Base-by-base conservation (phyloP, 345 rosid species). In the Durio zibethinus region DNA sequence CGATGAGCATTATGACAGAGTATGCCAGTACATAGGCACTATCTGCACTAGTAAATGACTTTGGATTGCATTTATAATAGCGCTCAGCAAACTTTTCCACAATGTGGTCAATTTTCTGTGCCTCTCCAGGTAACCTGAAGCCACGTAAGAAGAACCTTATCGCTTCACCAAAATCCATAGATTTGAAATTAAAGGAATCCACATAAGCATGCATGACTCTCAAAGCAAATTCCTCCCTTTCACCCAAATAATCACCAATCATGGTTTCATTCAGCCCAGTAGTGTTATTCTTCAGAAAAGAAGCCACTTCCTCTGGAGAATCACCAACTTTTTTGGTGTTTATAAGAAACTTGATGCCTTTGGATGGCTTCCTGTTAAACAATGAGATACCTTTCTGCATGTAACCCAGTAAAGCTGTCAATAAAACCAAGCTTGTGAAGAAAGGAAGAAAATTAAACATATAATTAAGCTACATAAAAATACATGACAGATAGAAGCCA, bases 11-110 rank as follows among this genome's bases (percentile, higher is more conserved):
- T 80, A 95, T 93, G 74, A 95, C 98, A 62, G 98, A 93, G 82
- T 95, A 93, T 21, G 99, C 99, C 77, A 91, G 94, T 79, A 95
- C 96, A 81, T 95, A 93, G 53, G 99, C 97, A 76, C 98, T 93
- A 82, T 95, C 98, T 63, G 99, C 99, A 74, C 94, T 95, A 25
- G 93, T 89, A 83, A 95, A 95, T 82, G 98, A 91, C 83, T 80
- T 86, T 69, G 97, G 94, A 85, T 89, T 91, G 89, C 94, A 92
- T 90, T 89, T 93, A 80, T 97, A 95, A 80, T 87, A 95, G 80
- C 98, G 92, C 82, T 95, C 99, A 47, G 98, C 99, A 86, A 93
- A 95, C 90, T 95, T 93, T 80, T 93, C 98, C 97, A 95, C 90
- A 63, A 95, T 90, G 75, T 96, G 96, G 82, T 93, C 98, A 87